These are phyloP conservation scores for Melastoma candidum DNA, from an alignment of 441 rosid genomes.

Conservation along the genomic window DNA sequence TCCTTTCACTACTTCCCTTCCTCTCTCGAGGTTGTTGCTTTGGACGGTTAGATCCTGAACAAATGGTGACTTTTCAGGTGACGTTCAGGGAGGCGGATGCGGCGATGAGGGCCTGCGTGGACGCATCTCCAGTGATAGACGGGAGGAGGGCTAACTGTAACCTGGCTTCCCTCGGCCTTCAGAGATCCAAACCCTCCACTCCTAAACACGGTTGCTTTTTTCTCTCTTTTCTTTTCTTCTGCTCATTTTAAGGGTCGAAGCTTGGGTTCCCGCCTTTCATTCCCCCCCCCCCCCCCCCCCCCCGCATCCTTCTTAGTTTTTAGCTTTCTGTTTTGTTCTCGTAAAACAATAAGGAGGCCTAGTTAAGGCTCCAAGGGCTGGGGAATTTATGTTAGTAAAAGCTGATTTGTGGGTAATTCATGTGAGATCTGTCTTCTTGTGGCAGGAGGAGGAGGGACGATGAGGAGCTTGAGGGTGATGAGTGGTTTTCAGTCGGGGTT, in stretches of 20 bases:
- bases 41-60: background rate
- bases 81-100: conserved; percentile 89
- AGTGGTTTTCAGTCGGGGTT: conserved; percentile 66
- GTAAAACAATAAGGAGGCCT: too few relatives aligned
- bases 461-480: conserved; percentile 54
- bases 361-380: too few relatives aligned
- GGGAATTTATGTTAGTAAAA: too few relatives aligned
- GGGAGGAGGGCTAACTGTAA: conserved; percentile 97
- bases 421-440: background rate
- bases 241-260: background rate
- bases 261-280: background rate
- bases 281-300: too few relatives aligned
- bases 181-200: conserved; percentile 90
- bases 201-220: conserved; percentile 51
- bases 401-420: conserved; percentile 1
- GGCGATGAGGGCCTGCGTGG: conserved; percentile 83
- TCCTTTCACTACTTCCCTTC: background rate
- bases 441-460: conserved; percentile 1
- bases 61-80: conserved; percentile 33
- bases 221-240: background rate
- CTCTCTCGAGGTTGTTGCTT: background rate
- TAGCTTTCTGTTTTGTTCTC: too few relatives aligned
- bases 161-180: conserved; percentile 87
- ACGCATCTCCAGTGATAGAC: conserved; percentile 89
- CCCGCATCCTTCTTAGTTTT: too few relatives aligned